Conservation (phyloP, 75 land plant genomes). For the Selaginella moellendorffii region DNA sequence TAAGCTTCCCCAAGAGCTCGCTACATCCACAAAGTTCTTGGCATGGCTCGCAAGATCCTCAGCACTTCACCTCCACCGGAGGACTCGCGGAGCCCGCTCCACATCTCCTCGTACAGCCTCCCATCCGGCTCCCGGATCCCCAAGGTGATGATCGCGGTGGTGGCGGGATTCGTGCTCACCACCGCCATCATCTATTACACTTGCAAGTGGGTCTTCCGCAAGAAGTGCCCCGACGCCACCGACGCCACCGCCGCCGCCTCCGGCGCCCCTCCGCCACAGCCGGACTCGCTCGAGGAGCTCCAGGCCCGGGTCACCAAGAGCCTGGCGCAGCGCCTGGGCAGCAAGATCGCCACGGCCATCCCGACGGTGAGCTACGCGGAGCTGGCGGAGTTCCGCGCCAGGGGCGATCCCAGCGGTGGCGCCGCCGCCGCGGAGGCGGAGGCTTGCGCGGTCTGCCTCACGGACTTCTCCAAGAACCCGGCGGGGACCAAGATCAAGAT, state of each 20-base stretch:
- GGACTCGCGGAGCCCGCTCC: background rate
- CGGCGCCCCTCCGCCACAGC: background rate
- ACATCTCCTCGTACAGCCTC: background rate
- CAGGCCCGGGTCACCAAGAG: background rate
- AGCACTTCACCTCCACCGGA: too few relatives aligned
- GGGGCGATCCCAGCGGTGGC: too few relatives aligned
- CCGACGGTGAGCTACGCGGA: background rate
- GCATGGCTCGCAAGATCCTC: too few relatives aligned
- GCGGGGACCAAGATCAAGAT: constrained; percentile 23
- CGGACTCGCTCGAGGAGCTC: background rate
- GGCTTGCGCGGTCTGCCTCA: constrained; percentile 16
- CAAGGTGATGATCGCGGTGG: background rate
- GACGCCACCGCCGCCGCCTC: background rate
- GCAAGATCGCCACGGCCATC: background rate
- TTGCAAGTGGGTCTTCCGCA: background rate
- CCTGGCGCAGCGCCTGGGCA: background rate
- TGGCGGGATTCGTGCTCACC: background rate
- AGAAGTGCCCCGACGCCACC: background rate
- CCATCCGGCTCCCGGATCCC: background rate
- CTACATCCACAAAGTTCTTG: too few relatives aligned
- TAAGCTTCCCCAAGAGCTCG: too few relatives aligned
- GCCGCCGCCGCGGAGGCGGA: background rate
- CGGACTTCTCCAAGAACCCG: constrained; percentile 14
- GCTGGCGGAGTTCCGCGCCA: background rate
- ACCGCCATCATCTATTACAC: background rate